Base-by-base conservation (phyloP, 1,284 basidiomycete genomes). In the Tilletia walkeri region DNA sequence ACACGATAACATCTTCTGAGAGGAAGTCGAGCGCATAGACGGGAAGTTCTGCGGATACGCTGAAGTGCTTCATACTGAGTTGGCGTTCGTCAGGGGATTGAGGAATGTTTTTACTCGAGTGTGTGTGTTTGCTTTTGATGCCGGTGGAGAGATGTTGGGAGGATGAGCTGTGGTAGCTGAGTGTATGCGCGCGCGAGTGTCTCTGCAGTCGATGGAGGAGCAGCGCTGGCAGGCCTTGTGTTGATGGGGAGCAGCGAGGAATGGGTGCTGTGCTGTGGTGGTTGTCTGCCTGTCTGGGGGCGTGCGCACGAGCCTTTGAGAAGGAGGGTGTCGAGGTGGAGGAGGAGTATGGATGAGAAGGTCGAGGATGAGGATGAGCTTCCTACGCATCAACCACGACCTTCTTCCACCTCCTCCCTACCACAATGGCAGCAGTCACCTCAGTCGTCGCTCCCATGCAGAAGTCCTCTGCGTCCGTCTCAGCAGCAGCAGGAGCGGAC, bases 1-100 rank as follows among this genome's bases (percentile, higher is more conserved):
- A 82, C 54, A 80, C 71, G 41, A 83, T 65, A 45, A 78, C 70
- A 49, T 77, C 67, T 20, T 78, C 74, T 38, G 74, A 68, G 14
- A 76, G 39, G 65, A 80, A 82, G 53, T 69, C 74, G 48, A 83
- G 65, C 50, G 81, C 80, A 66, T 83, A 83, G 66, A 83, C 75
- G 12, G 81, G 81, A 20, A 81, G 69, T 38, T 72, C 74, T 24
- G 78, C 73, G 4, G 69, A 72, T 24, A 76, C 72, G 50, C 75
- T 69, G 63, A 77, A 77, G 54, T 77, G 76, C 50, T 73, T 45
- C 39, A 45, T 67, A 16, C 24, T 34, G 65, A 30, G 24, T 30
- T 30, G 24, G 24, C 24, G 24, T 30, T 30, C 24, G 24, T 30
- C 24, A 30, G 24, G 24, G 24, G 24, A 30, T 30, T 30, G 24